These are phyloP conservation scores for Cercospora nicotianae DNA, from an alignment of 2,329 filamentous ascomycete genomes.

Conservation along the genomic window DNA sequence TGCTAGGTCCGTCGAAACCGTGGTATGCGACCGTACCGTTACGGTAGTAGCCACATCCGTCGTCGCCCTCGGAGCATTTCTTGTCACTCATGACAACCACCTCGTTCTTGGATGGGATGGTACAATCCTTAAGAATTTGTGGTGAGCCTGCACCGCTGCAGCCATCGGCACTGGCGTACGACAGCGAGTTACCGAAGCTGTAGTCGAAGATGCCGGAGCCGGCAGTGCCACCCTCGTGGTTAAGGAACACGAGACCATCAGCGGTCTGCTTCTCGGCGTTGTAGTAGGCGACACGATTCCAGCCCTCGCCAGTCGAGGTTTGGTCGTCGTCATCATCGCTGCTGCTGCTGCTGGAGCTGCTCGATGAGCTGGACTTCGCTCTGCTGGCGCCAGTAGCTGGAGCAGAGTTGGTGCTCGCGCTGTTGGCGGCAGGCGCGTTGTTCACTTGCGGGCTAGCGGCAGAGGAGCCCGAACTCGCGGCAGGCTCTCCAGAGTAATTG, in stretches of 20 bases:
- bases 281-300: conserved; percentile 42
- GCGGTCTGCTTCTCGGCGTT: conserved; percentile 41
- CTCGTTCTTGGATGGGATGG: conserved; percentile 53
- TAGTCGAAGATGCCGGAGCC: conserved; percentile 58
- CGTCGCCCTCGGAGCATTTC: conserved; percentile 49
- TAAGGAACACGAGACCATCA: conserved; percentile 59
- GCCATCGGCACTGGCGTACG: conserved; percentile 54
- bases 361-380: conserved; percentile 13
- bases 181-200: conserved; percentile 59
- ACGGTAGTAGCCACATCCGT: conserved; percentile 42
- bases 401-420: conserved; percentile 14
- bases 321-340: conserved; percentile 25
- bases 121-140: conserved; percentile 52
- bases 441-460: conserved; percentile 44
- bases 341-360: background rate
- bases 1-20: conserved; percentile 68
- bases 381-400: conserved; percentile 21
- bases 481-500: conserved; percentile 48
- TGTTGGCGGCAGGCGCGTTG: conserved; percentile 23
- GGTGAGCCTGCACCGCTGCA: conserved; percentile 49
- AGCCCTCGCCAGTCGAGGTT: conserved; percentile 29
- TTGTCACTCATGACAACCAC: conserved; percentile 54
- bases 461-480: conserved; percentile 36
- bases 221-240: conserved; percentile 54
- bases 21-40: conserved; percentile 52